A percentile compares a stretch with the other conserved stretches of the same genome.
These are phyloP conservation scores for Sutorius australiensis DNA, from an alignment of 768 basidiomycete genomes.

Conservation along the genomic window DNA sequence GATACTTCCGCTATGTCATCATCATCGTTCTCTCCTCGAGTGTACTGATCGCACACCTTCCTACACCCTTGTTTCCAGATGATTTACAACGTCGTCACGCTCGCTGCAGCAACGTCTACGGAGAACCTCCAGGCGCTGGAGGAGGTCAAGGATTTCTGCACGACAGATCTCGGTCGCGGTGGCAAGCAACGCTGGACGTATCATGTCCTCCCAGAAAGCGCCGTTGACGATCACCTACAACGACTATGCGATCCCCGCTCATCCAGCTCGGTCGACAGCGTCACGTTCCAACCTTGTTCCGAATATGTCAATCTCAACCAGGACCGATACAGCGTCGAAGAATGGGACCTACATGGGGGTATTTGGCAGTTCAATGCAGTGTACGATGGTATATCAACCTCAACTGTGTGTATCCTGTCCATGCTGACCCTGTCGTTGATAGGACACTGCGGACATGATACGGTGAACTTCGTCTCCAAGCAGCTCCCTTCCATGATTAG, in stretches of 20 bases:
- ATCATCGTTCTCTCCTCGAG: constrained; percentile 13
- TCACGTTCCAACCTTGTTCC: constrained; percentile 44
- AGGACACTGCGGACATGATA: constrained; percentile 50
- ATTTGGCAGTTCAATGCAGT: constrained; percentile 43
- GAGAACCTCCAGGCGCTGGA: constrained; percentile 49
- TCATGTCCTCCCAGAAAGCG: constrained; percentile 41
- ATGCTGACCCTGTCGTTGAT: constrained; percentile 15
- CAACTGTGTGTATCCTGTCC: constrained; percentile 21
- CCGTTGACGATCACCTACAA: constrained; percentile 37
- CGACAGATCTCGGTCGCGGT: constrained; percentile 51
- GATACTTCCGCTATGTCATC: constrained; percentile 12
- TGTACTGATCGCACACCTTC: background rate
- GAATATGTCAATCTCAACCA: constrained; percentile 36
- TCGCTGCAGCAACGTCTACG: constrained; percentile 42
- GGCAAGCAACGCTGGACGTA: constrained; percentile 54
- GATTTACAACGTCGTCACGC: constrained; percentile 37
- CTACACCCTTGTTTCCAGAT: constrained; percentile 10
- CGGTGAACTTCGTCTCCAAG: constrained; percentile 42
- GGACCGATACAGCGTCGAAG: constrained; percentile 39
- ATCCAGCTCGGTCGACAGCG: constrained; percentile 32
- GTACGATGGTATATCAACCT: constrained; percentile 37
- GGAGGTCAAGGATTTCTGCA: constrained; percentile 50
- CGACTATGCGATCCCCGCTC: constrained; percentile 37
- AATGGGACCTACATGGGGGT: constrained; percentile 41
- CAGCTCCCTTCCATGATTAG: constrained; percentile 41